A percentile compares a stretch with the other conserved stretches of the same genome.
Evolutionary conservation across 768 basidiomycete species (phyloP).

Genomic region (Leccinum pellstonianum): DNA sequence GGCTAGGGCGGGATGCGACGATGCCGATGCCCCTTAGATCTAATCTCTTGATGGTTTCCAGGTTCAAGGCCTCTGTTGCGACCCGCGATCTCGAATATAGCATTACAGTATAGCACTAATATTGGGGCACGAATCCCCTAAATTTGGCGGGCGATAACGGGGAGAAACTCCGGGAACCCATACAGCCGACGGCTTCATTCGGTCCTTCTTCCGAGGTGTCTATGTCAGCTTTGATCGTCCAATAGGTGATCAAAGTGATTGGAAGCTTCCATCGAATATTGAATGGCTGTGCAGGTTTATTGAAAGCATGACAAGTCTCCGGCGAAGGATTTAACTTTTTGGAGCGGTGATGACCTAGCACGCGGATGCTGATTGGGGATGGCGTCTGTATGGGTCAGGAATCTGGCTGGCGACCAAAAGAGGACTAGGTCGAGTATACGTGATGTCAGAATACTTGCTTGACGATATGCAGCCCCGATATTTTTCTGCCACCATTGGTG

Average conservation of each 20-base stretch:
- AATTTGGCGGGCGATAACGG: neutral
- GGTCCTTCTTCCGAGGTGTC: neutral
- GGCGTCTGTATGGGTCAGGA: too few relatives aligned
- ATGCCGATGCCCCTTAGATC: neutral
- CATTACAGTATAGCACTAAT: too few relatives aligned
- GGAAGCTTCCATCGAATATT: neutral
- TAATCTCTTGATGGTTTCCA: neutral
- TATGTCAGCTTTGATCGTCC: neutral
- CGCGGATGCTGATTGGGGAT: neutral
- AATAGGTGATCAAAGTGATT: neutral
- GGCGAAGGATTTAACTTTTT: neutral
- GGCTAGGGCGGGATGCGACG: neutral
- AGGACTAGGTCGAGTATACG: neutral
- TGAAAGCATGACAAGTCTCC: neutral
- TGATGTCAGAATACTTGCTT: neutral
- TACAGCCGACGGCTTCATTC: neutral
- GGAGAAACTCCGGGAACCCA: neutral
- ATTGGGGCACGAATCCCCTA: neutral
- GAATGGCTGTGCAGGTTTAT: neutral
- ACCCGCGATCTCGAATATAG: neutral
- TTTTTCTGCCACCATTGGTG: neutral
- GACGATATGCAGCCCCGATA: neutral
- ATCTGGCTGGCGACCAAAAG: neutral
- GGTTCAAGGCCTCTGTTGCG: neutral
- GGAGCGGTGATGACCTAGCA: neutral